These are phyloP conservation scores for Aspergillus neotritici DNA, from an alignment of 2,329 filamentous ascomycete genomes.

Conservation along the genomic window DNA sequence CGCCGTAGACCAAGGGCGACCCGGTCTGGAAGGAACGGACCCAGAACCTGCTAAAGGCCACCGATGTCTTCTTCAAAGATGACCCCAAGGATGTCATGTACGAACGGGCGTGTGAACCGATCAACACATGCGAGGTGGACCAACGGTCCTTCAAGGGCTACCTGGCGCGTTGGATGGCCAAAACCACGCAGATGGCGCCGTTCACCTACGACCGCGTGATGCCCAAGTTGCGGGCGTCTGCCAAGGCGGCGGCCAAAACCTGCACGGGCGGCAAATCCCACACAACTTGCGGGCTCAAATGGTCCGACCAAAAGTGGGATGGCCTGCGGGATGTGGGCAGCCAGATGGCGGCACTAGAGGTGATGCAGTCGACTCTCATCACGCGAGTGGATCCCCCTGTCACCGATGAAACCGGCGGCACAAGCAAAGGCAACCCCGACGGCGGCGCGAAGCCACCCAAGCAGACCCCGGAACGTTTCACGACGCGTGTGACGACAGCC, in stretches of 20 bases:
- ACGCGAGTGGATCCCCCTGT: constrained; percentile 25
- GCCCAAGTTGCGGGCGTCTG: constrained; percentile 50
- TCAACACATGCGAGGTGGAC: constrained; percentile 55
- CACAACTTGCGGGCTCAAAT: constrained; percentile 37
- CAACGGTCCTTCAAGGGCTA: constrained; percentile 63
- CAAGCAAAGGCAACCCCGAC: constrained; percentile 29
- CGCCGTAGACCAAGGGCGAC: constrained; percentile 29
- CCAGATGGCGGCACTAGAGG: constrained; percentile 36
- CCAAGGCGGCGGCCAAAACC: constrained; percentile 49
- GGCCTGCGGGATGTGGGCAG: constrained; percentile 35
- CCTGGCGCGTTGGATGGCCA: constrained; percentile 55
- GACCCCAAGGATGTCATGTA: constrained; percentile 47
- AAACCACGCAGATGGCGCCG: constrained; percentile 53
- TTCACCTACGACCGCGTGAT: constrained; percentile 49
- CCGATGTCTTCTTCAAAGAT: constrained; percentile 48
- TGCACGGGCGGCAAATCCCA: constrained; percentile 46
- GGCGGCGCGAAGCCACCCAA: constrained; percentile 17
- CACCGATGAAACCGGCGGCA: constrained; percentile 27
- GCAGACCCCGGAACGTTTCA: constrained; percentile 10
- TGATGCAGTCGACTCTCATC: constrained; percentile 32
- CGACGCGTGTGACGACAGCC: constrained; percentile 23
- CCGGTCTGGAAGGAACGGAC: constrained; percentile 50
- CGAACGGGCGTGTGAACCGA: constrained; percentile 55
- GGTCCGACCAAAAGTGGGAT: constrained; percentile 35
- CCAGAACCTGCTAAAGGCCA: constrained; percentile 50